Evolutionary conservation across 208 protist species (phyloP).

Genomic region (Crithidia sp.): DNA sequence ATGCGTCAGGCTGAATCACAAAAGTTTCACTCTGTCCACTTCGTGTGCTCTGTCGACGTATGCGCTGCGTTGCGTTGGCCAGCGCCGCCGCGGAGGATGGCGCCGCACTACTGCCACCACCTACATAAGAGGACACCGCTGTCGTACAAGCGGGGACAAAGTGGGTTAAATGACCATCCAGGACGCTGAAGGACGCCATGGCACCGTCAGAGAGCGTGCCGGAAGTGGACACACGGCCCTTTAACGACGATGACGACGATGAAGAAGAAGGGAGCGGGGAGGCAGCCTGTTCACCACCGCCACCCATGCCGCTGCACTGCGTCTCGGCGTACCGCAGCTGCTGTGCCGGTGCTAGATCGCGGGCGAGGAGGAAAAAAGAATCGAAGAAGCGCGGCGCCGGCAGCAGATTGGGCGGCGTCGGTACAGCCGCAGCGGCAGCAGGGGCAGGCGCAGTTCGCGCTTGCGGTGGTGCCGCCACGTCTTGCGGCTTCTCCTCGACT

Average conservation of each 20-base stretch:
- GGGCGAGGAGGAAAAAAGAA: conserved; percentile 64
- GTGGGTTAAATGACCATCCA: conserved; percentile 61
- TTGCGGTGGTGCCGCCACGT: background rate
- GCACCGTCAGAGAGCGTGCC: background rate
- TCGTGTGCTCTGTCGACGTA: conserved; percentile 14
- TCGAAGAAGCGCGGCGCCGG: conserved; percentile 46
- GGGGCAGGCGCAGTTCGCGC: background rate
- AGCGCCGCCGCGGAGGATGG: background rate
- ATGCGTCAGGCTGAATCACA: background rate
- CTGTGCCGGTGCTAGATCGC: conserved; percentile 48
- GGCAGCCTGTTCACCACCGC: no score
- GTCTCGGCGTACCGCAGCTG: conserved; percentile 36
- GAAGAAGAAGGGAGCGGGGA: background rate
- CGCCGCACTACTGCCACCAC: no score
- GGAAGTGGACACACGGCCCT: background rate
- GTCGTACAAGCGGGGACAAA: conserved; percentile 35
- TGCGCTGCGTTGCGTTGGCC: background rate
- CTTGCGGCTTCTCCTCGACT: background rate
- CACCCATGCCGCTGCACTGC: conserved; percentile 8
- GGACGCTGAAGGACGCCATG: conserved; percentile 47
- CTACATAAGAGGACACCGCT: background rate
- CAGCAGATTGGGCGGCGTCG: background rate
- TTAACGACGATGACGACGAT: no score
- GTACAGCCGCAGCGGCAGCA: conserved; percentile 7
- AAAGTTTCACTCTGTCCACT: conserved; percentile 6